Percentiles rank a stretch among this genome's conserved stretches.
phyloP scores from a whole-genome alignment of 345 rosid genomes.

The Atalantia buxifolia region DNA sequence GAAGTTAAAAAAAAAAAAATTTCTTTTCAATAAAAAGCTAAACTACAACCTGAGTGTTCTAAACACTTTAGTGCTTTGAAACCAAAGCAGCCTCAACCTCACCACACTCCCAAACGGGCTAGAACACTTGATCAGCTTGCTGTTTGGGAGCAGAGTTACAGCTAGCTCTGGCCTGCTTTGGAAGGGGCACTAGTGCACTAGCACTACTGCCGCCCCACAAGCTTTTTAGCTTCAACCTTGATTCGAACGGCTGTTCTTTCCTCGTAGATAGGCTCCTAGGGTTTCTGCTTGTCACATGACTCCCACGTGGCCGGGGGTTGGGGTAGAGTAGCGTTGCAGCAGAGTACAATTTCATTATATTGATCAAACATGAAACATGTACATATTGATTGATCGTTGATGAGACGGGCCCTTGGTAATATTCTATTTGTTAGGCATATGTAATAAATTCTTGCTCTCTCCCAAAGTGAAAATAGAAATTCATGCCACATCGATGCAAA shows the following conservation, averaged over 20 bases:
- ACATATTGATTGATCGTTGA: not conserved
- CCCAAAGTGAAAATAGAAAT: not conserved
- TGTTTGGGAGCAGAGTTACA: not conserved
- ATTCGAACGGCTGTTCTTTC: constrained; percentile 9
- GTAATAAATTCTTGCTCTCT: not conserved
- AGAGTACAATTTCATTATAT: too few relatives aligned
- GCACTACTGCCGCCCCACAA: not conserved
- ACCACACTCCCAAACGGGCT: too few relatives aligned
- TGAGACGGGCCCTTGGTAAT: constrained; percentile 5
- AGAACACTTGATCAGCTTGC: constrained; percentile 27
- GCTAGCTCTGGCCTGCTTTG: too few relatives aligned
- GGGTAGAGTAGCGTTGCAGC: too few relatives aligned
- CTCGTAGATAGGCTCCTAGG: constrained; percentile 9
- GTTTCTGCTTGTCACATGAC: constrained; percentile 8
- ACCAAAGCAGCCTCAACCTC: too few relatives aligned
- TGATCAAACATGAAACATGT: too few relatives aligned
- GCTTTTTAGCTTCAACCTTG: constrained; percentile 3
- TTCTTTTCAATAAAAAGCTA: too few relatives aligned
- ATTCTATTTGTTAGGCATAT: not conserved
- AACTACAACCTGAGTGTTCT: too few relatives aligned
- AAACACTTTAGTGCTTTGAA: too few relatives aligned
- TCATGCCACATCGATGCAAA: not conserved
- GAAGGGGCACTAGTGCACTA: not conserved
- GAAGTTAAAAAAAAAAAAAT: too few relatives aligned
- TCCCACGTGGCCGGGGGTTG: not conserved